Evolutionary conservation across 306 rosid genomes (phyloP), one percentile per base, ranked within the genome.

Genomic region (Citrullus mucosospermus): DNA sequence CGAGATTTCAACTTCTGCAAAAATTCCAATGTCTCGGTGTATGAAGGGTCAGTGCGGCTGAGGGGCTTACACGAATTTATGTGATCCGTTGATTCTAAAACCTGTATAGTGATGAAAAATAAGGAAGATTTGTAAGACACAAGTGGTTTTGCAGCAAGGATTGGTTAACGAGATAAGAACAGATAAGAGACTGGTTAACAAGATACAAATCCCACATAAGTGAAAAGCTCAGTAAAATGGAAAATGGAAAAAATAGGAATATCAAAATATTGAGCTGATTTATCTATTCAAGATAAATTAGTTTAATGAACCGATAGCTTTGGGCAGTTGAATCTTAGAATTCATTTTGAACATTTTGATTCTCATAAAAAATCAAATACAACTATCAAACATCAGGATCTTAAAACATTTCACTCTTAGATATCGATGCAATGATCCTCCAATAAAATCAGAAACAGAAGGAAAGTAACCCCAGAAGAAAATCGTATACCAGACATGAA

Each of bases 11-110:
- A 76, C 86, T 91, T 92, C 84, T 74, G 86, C 87, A 95, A 87
- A 84, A 95, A 89, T 80, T 89, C 85, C 76, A 92, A 83, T 78
- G 85, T 89, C 90, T 88, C 90, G 2, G 89, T 85, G 79, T 95
- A 92, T 10, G 99, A 95, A 30, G 99, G 96, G 87, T 95, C 99
- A 0, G 68, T 36, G 22, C 90, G 96, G 83, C 85, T 88, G 81
- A 91, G 78, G 10, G 99, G 99, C 56, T 95, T 95, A 85, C 99
- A 95, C 44, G 97, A 95, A 81, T 91, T 92, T 78, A 95, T 91
- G 81, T 95, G 99, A 87, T 95, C 99, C 0, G 91, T 95, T 25
- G 99, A 95, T 59, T 95, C 97, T 80, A 95, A 79, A n/a, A 95
- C 97, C 99, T 95, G 90, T 82, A 41, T 80, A 34, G 84, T 80